Conservation (phyloP, 1,284 basidiomycete species). For the Cystobasidium slooffiae region DNA sequence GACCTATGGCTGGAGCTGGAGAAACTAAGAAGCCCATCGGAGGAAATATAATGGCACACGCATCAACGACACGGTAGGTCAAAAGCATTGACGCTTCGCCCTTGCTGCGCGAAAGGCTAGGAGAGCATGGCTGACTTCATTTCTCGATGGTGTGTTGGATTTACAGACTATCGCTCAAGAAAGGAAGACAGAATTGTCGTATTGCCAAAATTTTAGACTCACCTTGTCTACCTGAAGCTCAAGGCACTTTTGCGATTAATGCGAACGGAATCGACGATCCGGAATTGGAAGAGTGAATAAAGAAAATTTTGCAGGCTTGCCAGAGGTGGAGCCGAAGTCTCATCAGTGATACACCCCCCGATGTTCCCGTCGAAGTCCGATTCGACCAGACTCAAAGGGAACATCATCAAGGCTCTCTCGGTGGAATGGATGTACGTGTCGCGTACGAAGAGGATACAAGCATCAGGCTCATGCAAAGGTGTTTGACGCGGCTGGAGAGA, state of each 20-base stretch:
- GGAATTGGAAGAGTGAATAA: conserved; percentile 38
- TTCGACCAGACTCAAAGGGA: too few species aligned
- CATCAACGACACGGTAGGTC: conserved; percentile 82
- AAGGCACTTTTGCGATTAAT: conserved; percentile 88
- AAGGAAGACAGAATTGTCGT: conserved; percentile 88
- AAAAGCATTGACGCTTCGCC: neutral
- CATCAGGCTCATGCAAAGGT: too few species aligned
- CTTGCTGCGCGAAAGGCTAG: conserved; percentile 7
- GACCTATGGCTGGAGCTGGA: conserved; percentile 80
- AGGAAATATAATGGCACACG: conserved; percentile 95
- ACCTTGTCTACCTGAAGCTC: conserved; percentile 95
- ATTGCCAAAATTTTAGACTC: conserved; percentile 98
- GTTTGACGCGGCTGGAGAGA: too few species aligned
- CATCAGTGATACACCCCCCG: neutral
- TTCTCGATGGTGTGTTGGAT: neutral
- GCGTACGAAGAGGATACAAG: too few species aligned
- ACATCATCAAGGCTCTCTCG: too few species aligned
- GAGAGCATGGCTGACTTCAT: conserved; percentile 22
- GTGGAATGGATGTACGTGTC: too few species aligned
- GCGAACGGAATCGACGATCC: conserved; percentile 57
- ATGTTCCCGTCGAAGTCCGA: too few species aligned
- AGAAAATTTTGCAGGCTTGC: neutral
- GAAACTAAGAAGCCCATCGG: conserved; percentile 95
- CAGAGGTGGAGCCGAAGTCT: neutral
- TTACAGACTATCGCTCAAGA: conserved; percentile 81